A percentile compares a stretch with the other conserved stretches of the same genome.
Evolutionary conservation across 441 rosid species (phyloP).

Genomic region (Mallotus repandus): DNA sequence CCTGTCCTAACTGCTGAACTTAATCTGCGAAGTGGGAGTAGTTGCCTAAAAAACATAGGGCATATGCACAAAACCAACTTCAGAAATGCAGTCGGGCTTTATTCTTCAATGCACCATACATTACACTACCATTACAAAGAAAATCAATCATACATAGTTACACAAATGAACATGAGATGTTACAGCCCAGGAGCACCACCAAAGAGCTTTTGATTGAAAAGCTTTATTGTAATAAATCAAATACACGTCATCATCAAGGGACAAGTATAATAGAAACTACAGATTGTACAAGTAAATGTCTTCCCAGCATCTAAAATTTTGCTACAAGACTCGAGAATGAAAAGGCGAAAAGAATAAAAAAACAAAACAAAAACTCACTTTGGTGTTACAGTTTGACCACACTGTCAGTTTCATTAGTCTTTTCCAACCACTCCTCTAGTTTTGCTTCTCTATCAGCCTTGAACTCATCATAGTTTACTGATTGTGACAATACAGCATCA

Average conservation of each 20-base stretch:
- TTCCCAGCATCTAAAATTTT: background rate
- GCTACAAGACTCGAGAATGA: background rate
- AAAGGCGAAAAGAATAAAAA: background rate
- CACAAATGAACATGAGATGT: background rate
- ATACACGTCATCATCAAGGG: background rate
- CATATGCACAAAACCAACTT: no score
- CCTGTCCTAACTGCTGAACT: no score
- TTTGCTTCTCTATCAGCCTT: slow-evolving; percentile 80
- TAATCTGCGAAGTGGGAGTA: no score
- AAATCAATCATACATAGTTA: background rate
- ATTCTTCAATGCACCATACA: no score
- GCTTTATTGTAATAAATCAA: slow-evolving; percentile 1
- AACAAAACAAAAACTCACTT: background rate
- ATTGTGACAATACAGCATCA: slow-evolving; percentile 18
- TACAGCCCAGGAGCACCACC: background rate
- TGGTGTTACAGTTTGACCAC: slow-evolving; percentile 26
- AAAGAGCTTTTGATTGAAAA: background rate
- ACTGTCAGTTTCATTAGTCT: slow-evolving; percentile 30
- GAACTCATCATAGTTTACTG: slow-evolving; percentile 56
- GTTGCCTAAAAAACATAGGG: no score
- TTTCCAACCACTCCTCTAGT: slow-evolving; percentile 84
- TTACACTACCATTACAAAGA: no score
- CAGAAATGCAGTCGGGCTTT: no score
- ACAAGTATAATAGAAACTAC: slow-evolving; percentile 19
- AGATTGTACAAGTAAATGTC: slow-evolving; percentile 26